A percentile compares a stretch with the other conserved stretches of the same genome.
Evolutionary conservation across 306 rosid species (phyloP).

Genomic region (Vigna nakashimae): DNA sequence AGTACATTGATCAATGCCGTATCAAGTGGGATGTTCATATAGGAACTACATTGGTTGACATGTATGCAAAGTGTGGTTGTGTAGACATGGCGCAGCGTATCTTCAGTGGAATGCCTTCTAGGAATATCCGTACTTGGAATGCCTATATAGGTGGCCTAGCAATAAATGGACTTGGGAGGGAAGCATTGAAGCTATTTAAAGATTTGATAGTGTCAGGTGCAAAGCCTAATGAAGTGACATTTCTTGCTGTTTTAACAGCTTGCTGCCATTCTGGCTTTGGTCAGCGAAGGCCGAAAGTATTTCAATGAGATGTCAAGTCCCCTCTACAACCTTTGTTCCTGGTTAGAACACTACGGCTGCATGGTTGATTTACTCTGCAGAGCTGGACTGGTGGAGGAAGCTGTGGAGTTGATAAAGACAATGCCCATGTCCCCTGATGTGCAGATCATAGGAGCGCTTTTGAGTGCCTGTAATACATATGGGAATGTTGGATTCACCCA

Average conservation of each 20-base stretch:
- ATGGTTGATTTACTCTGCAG: constrained; percentile 81
- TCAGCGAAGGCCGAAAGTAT: constrained; percentile 66
- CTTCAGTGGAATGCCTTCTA: no score
- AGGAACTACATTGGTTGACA: no score
- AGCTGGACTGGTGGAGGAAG: constrained; percentile 75
- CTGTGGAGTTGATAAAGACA: constrained; percentile 68
- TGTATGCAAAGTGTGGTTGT: no score
- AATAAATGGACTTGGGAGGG: constrained; percentile 64
- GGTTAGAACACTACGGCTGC: constrained; percentile 82
- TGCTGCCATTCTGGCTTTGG: constrained; percentile 81
- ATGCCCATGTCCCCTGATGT: no score
- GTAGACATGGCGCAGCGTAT: no score
- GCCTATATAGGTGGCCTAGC: constrained; percentile 76
- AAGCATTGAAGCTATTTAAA: constrained; percentile 63
- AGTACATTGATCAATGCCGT: no score
- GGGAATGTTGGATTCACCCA: no score
- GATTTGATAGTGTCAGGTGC: constrained; percentile 60
- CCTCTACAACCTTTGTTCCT: constrained; percentile 56
- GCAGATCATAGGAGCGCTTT: no score
- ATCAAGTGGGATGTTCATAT: no score
- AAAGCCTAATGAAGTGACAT: constrained; percentile 77
- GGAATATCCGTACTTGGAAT: constrained; percentile 85
- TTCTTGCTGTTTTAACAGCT: constrained; percentile 77
- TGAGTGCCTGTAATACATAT: no score
- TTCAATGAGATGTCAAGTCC: constrained; percentile 61